Evolutionary conservation across 257 asterid species (phyloP).

Genomic region (Solanum lycopersicoides): DNA sequence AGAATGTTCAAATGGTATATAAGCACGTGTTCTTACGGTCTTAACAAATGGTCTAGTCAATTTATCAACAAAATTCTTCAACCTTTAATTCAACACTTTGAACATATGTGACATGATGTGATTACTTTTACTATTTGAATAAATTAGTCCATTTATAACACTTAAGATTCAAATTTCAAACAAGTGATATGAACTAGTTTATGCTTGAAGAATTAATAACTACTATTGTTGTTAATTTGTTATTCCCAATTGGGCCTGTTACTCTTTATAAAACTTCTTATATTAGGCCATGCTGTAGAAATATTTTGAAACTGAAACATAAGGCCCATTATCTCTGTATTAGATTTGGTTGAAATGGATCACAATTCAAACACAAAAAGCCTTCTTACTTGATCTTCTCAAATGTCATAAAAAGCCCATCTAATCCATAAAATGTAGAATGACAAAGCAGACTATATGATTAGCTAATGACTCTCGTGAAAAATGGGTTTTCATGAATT

Average conservation of each 20-base stretch:
- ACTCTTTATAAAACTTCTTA: no score
- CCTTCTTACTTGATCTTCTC: not conserved
- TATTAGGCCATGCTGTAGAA: no score
- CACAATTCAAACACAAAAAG: not conserved
- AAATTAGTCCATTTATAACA: not conserved
- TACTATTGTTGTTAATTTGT: not conserved
- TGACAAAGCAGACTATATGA: not conserved
- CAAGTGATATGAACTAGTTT: not conserved
- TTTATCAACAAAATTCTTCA: not conserved
- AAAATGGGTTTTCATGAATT: not conserved
- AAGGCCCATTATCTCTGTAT: not conserved
- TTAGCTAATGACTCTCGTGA: not conserved
- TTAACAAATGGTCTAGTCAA: not conserved
- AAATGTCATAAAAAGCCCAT: not conserved
- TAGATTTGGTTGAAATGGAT: not conserved
- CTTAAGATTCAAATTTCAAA: not conserved
- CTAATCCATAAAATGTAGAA: not conserved
- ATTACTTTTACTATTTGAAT: not conserved
- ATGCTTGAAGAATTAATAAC: not conserved
- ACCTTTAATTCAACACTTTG: not conserved
- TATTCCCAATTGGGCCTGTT: no score
- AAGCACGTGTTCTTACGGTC: not conserved
- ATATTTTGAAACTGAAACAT: not conserved
- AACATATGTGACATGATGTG: not conserved
- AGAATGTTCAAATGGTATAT: rapidly evolving